Conservation (phyloP, 768 basidiomycete genomes). For the Calocybe cyanea region DNA sequence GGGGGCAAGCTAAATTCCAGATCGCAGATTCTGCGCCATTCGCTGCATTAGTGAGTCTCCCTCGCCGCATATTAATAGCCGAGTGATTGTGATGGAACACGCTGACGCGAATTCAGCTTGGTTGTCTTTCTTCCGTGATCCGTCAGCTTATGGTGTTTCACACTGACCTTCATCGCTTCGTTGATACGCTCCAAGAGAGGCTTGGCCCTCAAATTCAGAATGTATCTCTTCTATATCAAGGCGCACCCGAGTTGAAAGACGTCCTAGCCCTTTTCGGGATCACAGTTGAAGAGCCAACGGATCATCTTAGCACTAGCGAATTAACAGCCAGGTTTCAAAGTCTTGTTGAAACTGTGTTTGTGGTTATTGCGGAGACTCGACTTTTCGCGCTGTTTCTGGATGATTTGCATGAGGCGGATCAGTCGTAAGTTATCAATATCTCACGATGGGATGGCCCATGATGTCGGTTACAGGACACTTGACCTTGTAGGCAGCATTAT, state of each 20-base stretch:
- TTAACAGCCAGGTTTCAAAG: conserved; percentile 68
- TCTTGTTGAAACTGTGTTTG: conserved; percentile 66
- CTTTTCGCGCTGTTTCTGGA: conserved; percentile 70
- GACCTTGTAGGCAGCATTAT: conserved; percentile 42
- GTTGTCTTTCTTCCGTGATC: conserved; percentile 66
- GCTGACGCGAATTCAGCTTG: conserved; percentile 36
- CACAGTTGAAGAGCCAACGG: conserved; percentile 45
- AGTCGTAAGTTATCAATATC: conserved; percentile 41
- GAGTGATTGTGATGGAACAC: no score
- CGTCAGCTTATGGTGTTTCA: conserved; percentile 74
- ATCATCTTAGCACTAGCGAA: conserved; percentile 54
- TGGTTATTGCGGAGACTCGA: conserved; percentile 64
- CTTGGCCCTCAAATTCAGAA: conserved; percentile 71
- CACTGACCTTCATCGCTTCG: conserved; percentile 66
- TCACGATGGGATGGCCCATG: background rate
- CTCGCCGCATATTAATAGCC: background rate
- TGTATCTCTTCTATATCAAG: conserved; percentile 66
- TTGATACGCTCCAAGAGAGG: conserved; percentile 50
- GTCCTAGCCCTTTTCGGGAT: conserved; percentile 56
- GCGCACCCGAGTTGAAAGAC: conserved; percentile 65
- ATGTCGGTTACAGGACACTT: background rate
- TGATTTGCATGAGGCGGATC: conserved; percentile 72
- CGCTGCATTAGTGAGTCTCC: conserved; percentile 40
- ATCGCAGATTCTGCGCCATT: conserved; percentile 65
- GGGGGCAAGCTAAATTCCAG: conserved; percentile 77